Evolutionary conservation across 495 filamentous ascomycete species (phyloP), one percentile per base, ranked within the genome.

Genomic region (Tuber microsphaerosporum): DNA sequence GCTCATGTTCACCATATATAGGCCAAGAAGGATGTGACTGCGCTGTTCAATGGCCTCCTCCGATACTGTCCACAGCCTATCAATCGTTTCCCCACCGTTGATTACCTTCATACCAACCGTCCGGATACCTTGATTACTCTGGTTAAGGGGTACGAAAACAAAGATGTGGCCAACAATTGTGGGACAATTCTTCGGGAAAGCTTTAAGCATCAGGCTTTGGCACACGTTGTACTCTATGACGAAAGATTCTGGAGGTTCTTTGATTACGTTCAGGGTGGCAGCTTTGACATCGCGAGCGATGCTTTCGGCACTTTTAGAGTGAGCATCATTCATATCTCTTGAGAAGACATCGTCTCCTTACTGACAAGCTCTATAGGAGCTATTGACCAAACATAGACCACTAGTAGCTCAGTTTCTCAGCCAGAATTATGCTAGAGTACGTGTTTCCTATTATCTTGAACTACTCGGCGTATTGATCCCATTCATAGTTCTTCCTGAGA

Each of bases 221-320:
- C 94, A 17, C 92, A 92, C 3, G 90, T 98, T 41, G 92, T 99
- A 70, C 86, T 99, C 9, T 96, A 97, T 84, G 93, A 97, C 81
- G 92, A 98, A 0, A 88, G 97, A 2, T 97, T 99, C 82, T 99
- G 96, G 96, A 89, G 87, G n/a, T 98, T 98, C 84, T 99, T 99
- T 82, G 88, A 92, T 70, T 99, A 94, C 92, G 97, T 99, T 74
- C 93, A 98, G 83, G 90, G 91, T 81, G 91, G 93, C 76, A 93
- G 91, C 26, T 99, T 99, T 83, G 96, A 99, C 85, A 92, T 98
- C 75, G 94, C 93, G 80, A 94, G 96, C 44, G 96, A 98, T 86
- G 94, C 96, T 1, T 99, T 98, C 81, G 95, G 92, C 56, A 98
- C 94, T 10, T 99, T 99, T 84, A 87, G 94, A 84, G 94, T 97